Percentiles rank a stretch among this genome's conserved stretches.
phyloP scores from a whole-genome alignment of 2,329 filamentous ascomycete species.

The Phyllosticta citriasiana region DNA sequence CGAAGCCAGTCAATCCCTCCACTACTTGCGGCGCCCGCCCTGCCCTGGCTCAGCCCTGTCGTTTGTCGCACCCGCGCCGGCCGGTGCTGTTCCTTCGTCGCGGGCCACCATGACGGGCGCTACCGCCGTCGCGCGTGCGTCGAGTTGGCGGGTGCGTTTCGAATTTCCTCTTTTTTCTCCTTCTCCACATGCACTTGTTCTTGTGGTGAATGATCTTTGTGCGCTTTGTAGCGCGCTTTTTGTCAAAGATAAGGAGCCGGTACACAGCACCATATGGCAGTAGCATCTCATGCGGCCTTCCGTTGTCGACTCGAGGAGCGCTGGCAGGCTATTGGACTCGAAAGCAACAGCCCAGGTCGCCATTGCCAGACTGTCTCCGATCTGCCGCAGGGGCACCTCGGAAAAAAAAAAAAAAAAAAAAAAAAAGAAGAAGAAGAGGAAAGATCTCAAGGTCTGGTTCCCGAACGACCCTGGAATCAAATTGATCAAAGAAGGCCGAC shows the following conservation, averaged over 20 bases:
- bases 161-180: too few species aligned
- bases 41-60: not conserved
- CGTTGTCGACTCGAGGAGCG: too few species aligned
- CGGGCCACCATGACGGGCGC: too few species aligned
- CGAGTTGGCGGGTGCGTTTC: too few species aligned
- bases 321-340: not conserved
- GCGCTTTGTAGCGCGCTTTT: too few species aligned
- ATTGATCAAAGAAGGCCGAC: not conserved
- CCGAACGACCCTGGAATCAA: not conserved
- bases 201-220: too few species aligned
- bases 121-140: too few species aligned
- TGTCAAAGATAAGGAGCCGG: too few species aligned
- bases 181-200: too few species aligned
- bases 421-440: not conserved
- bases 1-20: not conserved
- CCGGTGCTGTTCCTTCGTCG: too few species aligned
- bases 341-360: not conserved
- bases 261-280: too few species aligned
- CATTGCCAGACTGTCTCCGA: not conserved
- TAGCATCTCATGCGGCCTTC: too few species aligned
- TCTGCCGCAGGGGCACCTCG: not conserved
- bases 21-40: not conserved
- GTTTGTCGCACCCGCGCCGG: not conserved
- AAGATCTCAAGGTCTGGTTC: not conserved
- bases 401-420: not conserved